These are phyloP conservation scores for Chaetomiaceae sp. DNA, from an alignment of 2,329 filamentous ascomycete species.

Conservation along the genomic window DNA sequence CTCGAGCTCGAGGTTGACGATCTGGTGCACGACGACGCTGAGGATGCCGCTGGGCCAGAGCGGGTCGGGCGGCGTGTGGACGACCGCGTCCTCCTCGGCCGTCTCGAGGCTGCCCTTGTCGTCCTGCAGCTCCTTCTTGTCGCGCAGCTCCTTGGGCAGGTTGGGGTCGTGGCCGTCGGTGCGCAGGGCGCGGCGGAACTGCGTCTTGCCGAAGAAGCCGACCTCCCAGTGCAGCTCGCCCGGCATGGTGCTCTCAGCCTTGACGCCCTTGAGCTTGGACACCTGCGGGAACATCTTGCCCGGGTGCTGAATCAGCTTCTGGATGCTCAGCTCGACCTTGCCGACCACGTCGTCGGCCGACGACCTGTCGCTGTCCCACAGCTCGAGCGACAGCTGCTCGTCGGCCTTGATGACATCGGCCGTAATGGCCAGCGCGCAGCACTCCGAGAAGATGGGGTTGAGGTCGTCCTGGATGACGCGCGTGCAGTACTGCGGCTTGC, in stretches of 20 bases:
- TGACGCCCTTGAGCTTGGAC: conserved; percentile 76
- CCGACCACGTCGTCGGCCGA: conserved; percentile 93
- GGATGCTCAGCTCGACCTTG: conserved; percentile 88
- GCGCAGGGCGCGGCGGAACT: conserved; percentile 76
- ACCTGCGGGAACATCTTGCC: conserved; percentile 89
- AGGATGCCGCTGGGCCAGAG: conserved; percentile 90
- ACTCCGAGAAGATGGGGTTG: conserved; percentile 90
- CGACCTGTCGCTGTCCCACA: conserved; percentile 93
- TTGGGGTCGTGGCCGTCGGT: conserved; percentile 81
- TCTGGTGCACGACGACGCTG: conserved; percentile 84
- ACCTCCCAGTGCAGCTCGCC: conserved; percentile 95
- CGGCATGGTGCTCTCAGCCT: conserved; percentile 82
- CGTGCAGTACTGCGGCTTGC: conserved; percentile 96
- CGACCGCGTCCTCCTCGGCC: conserved; percentile 74
- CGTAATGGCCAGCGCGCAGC: conserved; percentile 77
- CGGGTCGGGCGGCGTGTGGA: conserved; percentile 90
- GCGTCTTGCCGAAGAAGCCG: conserved; percentile 87
- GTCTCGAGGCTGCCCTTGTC: conserved; percentile 76
- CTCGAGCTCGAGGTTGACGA: conserved; percentile 88
- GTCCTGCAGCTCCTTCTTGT: conserved; percentile 76
- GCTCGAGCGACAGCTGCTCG: conserved; percentile 86
- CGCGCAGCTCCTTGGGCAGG: conserved; percentile 67
- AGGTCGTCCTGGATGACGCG: conserved; percentile 92
- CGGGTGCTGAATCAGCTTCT: conserved; percentile 91
- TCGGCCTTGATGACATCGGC: conserved; percentile 88